Percentiles rank a stretch among this genome's conserved stretches.
phyloP scores from a whole-genome alignment of 345 rosid species.

The Hevea brasiliensis region DNA sequence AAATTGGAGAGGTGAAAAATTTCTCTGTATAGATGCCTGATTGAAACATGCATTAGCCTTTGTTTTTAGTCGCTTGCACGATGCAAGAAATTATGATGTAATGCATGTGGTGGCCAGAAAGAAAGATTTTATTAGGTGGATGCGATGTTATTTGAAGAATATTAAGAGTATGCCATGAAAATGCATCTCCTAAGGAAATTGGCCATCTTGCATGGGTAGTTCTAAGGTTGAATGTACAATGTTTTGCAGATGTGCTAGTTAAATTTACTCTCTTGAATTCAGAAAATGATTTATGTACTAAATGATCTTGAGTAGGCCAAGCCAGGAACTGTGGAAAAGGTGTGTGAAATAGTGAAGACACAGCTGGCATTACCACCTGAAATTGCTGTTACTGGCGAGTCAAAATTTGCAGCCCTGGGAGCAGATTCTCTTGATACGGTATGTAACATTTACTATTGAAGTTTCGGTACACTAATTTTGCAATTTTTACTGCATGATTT shows the following conservation, averaged over 20 bases:
- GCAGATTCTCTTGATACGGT: conserved; percentile 98
- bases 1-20: background rate
- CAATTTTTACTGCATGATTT: background rate
- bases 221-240: no score
- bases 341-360: conserved; percentile 73
- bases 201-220: no score
- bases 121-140: background rate
- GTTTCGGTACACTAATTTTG: no score
- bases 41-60: background rate
- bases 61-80: background rate
- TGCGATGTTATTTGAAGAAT: background rate
- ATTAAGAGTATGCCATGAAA: background rate
- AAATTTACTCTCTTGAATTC: background rate
- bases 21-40: background rate
- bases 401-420: conserved; percentile 70
- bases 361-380: conserved; percentile 73
- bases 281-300: background rate
- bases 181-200: background rate
- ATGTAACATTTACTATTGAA: background rate
- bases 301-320: conserved; percentile 52
- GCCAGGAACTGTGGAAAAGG: conserved; percentile 77
- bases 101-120: background rate
- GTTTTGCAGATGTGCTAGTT: background rate
- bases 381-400: conserved; percentile 52
- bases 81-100: background rate